phyloP scores from a whole-genome alignment of 2,329 filamentous ascomycete species.

The Eutypella sp. region DNA sequence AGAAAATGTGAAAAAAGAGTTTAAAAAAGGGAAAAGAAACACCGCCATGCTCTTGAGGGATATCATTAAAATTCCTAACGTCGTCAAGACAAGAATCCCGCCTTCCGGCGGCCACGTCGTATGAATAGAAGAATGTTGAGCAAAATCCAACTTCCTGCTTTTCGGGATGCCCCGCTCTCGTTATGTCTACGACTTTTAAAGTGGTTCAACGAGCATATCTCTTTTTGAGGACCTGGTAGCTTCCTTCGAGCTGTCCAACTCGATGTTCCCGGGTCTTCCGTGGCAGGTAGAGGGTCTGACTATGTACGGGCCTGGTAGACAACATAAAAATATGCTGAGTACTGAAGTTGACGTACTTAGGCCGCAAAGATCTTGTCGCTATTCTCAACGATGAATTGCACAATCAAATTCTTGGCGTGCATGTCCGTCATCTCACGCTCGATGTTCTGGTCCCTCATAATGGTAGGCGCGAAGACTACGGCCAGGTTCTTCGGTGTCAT shows the following conservation, averaged over 20 bases:
- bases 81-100: constrained; percentile 1
- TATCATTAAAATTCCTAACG: constrained; percentile 1
- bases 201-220: background rate
- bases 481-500: constrained; percentile 97
- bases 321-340: constrained; percentile 1
- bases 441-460: constrained; percentile 86
- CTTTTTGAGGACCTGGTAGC: background rate
- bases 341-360: constrained; percentile 33
- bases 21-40: background rate
- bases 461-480: constrained; percentile 95
- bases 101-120: background rate
- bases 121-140: background rate
- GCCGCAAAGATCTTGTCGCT: constrained; percentile 83
- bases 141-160: background rate
- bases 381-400: constrained; percentile 91
- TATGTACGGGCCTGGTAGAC: constrained; percentile 23
- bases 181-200: background rate
- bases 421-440: constrained; percentile 96
- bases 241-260: background rate
- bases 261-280: background rate
- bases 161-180: background rate
- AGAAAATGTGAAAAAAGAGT: too few relatives aligned
- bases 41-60: background rate
- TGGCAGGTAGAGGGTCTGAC: constrained; percentile 1
- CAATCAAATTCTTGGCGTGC: constrained; percentile 83